Evolutionary conservation across 371 early-diverging fungal genomes (phyloP).

Genomic region (Mortierella sp.): DNA sequence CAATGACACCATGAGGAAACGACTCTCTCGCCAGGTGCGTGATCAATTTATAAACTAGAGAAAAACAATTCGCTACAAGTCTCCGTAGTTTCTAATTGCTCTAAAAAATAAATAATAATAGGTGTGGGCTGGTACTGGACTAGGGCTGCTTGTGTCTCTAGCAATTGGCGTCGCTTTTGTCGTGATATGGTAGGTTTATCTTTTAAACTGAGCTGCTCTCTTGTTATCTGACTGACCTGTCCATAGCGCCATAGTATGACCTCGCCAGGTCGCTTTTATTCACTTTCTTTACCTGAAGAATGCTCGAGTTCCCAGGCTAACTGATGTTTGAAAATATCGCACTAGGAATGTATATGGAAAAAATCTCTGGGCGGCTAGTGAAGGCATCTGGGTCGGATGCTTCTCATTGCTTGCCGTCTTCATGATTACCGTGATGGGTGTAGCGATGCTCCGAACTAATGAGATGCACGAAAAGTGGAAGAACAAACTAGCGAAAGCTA

Average conservation of each 20-base stretch:
- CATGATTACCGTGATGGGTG: conserved; percentile 79
- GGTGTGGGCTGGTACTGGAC: conserved; percentile 70
- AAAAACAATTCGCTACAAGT: neutral
- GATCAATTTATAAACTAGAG: neutral
- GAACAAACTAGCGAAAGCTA: conserved; percentile 21
- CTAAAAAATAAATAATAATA: conserved; percentile 15
- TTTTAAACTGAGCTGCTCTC: conserved; percentile 27
- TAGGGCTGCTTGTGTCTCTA: conserved; percentile 69
- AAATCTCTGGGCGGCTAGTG: conserved; percentile 80
- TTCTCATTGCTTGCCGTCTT: conserved; percentile 73
- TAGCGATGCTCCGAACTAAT: conserved; percentile 78
- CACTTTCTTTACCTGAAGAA: too few relatives aligned
- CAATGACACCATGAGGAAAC: conserved; percentile 26
- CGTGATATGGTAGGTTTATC: conserved; percentile 65
- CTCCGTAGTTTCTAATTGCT: neutral
- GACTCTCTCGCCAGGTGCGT: conserved; percentile 38
- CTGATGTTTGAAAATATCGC: neutral
- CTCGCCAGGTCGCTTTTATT: too few relatives aligned
- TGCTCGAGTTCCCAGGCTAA: too few relatives aligned
- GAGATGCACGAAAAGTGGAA: conserved; percentile 66
- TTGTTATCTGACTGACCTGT: neutral
- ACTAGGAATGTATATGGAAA: conserved; percentile 57
- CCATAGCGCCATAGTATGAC: too few relatives aligned
- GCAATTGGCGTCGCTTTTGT: conserved; percentile 80
- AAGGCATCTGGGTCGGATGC: conserved; percentile 79